phyloP scores from a whole-genome alignment of 768 basidiomycete genomes.

The Boletales sp. region DNA sequence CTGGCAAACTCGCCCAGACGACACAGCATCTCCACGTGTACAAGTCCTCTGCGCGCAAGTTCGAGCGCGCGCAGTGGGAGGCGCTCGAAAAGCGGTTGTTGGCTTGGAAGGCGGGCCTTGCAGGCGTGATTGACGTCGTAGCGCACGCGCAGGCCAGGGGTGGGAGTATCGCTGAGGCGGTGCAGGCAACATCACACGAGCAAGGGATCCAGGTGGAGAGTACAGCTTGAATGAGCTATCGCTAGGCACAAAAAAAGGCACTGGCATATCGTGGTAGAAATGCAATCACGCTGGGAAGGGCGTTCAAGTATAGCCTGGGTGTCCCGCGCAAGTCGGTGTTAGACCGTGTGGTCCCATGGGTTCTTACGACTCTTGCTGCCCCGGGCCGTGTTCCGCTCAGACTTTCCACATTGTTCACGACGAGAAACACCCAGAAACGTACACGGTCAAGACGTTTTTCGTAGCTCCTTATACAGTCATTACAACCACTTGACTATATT shows the following conservation, averaged over 20 bases:
- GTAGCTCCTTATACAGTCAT: background rate
- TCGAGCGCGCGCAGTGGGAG: slow-evolving; percentile 79
- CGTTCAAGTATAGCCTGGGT: too few species aligned
- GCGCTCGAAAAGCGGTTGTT: slow-evolving; percentile 66
- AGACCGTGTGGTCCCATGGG: too few species aligned
- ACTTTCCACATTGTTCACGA: too few species aligned
- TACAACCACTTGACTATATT: slow-evolving; percentile 28
- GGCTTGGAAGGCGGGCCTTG: slow-evolving; percentile 75
- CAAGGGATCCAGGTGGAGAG: slow-evolving; percentile 22
- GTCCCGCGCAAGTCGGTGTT: too few species aligned
- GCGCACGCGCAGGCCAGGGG: slow-evolving; percentile 47
- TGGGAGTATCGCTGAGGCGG: slow-evolving; percentile 15
- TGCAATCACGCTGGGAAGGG: background rate
- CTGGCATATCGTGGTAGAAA: background rate
- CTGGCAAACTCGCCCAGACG: slow-evolving; percentile 82
- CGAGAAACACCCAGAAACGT: too few species aligned
- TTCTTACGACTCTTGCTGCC: too few species aligned
- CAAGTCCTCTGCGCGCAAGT: slow-evolving; percentile 70
- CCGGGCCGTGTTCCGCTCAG: too few species aligned
- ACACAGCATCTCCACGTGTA: slow-evolving; percentile 69
- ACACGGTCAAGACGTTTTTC: too few species aligned
- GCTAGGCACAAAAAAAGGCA: background rate
- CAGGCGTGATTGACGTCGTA: slow-evolving; percentile 68
- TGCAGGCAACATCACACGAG: slow-evolving; percentile 21
- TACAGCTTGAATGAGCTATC: slow-evolving; percentile 12